Conservation (phyloP, 345 rosid genomes). For the Pugionium dolabratum region DNA sequence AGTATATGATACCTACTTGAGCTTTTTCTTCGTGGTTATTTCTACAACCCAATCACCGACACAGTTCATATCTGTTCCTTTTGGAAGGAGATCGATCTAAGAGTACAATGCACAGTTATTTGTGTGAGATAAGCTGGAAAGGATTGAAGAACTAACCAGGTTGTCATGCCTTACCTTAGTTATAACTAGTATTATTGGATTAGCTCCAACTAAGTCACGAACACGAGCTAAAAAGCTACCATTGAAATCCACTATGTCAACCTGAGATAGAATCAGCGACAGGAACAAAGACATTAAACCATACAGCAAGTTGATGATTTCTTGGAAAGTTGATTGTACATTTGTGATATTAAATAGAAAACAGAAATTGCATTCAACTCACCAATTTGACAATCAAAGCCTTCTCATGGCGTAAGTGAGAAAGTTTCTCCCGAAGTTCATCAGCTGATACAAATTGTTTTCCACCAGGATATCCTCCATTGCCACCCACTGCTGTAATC, state of each 20-base stretch:
- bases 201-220: slow-evolving; percentile 89
- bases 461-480: slow-evolving; percentile 93
- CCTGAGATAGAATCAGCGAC: slow-evolving; percentile 51
- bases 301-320: not conserved
- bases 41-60: slow-evolving; percentile 98
- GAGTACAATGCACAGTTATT: slow-evolving; percentile 28
- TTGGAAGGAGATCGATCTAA: slow-evolving; percentile 92
- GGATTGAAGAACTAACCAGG: not conserved
- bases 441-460: slow-evolving; percentile 88
- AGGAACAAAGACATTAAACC: not conserved
- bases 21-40: slow-evolving; percentile 73
- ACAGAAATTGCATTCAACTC: slow-evolving; percentile 26
- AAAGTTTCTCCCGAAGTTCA: slow-evolving; percentile 81
- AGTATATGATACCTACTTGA: slow-evolving; percentile 55
- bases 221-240: slow-evolving; percentile 92
- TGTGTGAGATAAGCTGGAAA: slow-evolving; percentile 6
- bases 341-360: not conserved
- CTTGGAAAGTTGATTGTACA: not conserved
- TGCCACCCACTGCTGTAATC: slow-evolving; percentile 96
- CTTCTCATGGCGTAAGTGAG: slow-evolving; percentile 74
- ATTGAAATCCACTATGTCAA: slow-evolving; percentile 92
- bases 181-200: slow-evolving; percentile 84
- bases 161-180: slow-evolving; percentile 60
- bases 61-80: slow-evolving; percentile 88
- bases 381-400: slow-evolving; percentile 86